Evolutionary conservation across 306 rosid genomes (phyloP).

Genomic region (Fragaria ananassa): DNA sequence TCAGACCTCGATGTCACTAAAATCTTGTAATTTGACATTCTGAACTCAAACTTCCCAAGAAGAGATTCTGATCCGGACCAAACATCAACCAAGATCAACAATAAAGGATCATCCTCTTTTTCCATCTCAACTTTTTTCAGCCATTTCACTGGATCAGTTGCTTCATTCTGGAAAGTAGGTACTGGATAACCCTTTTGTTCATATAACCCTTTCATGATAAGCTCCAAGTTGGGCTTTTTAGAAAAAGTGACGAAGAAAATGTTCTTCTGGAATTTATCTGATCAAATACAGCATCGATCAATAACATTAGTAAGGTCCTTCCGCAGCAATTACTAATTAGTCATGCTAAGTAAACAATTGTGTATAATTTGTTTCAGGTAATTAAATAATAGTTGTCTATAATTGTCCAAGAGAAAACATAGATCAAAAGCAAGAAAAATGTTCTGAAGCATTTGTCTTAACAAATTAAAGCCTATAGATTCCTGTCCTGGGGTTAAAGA

Average conservation of each 20-base stretch:
- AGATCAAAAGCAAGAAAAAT: too few species aligned
- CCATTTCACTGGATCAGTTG: constrained; percentile 19
- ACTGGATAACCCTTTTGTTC: not conserved
- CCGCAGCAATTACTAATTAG: too few species aligned
- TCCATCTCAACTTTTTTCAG: constrained; percentile 16
- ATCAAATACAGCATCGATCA: not conserved
- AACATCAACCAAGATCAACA: not conserved
- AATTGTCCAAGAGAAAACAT: too few species aligned
- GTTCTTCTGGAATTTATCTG: constrained; percentile 38
- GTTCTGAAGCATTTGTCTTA: too few species aligned
- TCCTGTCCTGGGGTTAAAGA: too few species aligned
- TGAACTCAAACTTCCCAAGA: not conserved
- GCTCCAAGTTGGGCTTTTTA: constrained; percentile 30
- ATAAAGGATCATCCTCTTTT: not conserved
- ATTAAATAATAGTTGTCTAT: too few species aligned
- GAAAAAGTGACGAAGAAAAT: constrained; percentile 37
- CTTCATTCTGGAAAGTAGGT: constrained; percentile 32
- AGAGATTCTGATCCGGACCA: not conserved
- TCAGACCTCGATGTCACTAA: not conserved
- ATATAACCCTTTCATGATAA: constrained; percentile 34
- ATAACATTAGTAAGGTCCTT: too few species aligned
- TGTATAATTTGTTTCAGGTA: too few species aligned
- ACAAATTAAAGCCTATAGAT: too few species aligned
- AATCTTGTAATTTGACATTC: not conserved
- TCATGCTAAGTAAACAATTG: too few species aligned